Conservation (phyloP, 257 asterid species). For the Asclepias syriaca region DNA sequence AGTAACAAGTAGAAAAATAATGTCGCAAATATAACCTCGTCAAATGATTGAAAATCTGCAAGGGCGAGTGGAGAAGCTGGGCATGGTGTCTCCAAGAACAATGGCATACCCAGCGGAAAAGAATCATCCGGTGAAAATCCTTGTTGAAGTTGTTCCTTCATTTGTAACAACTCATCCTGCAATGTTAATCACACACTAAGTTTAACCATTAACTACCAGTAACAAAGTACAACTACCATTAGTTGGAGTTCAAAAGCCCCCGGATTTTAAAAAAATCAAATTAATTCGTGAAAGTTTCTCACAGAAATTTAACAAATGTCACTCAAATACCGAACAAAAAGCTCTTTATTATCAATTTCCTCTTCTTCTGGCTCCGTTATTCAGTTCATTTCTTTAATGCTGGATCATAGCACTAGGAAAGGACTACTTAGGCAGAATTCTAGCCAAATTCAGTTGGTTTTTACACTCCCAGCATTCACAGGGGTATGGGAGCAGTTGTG, state of each 20-base stretch:
- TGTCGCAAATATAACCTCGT: slow-evolving; percentile 30
- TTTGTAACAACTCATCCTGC: slow-evolving; percentile 37
- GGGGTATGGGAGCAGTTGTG: no score
- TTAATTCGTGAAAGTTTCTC: background rate
- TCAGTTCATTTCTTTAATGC: no score
- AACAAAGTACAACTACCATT: background rate
- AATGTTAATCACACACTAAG: background rate
- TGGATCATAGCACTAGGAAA: no score
- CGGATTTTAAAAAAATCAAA: background rate
- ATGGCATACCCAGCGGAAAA: slow-evolving; percentile 38
- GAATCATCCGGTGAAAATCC: slow-evolving; percentile 42
- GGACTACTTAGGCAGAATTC: no score
- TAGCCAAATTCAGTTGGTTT: no score
- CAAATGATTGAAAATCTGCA: slow-evolving; percentile 35
- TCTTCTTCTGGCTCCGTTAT: no score
- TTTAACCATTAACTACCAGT: background rate
- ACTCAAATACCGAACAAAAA: no score
- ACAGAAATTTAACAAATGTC: background rate
- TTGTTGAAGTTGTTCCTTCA: slow-evolving; percentile 29
- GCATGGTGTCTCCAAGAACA: slow-evolving; percentile 49
- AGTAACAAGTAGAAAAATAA: background rate
- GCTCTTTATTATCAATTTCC: no score
- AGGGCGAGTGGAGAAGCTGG: slow-evolving; percentile 45
- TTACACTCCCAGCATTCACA: no score
- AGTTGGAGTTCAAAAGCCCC: background rate